These are phyloP conservation scores for Ophiostoma sp. DNA, from an alignment of 2,329 filamentous ascomycete species.

Conservation along the genomic window DNA sequence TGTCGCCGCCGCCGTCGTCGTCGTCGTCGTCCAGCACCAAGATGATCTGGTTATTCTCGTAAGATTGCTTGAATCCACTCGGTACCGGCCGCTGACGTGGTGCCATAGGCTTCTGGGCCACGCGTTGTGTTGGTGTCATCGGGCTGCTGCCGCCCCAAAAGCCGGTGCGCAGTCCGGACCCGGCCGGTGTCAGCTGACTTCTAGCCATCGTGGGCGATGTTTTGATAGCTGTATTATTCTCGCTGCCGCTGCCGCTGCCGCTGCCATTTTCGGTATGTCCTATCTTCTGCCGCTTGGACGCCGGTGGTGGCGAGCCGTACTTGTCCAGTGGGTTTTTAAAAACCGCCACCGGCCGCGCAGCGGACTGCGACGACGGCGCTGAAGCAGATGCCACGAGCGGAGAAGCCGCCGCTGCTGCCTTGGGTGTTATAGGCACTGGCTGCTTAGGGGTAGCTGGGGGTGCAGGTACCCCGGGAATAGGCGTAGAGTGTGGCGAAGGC, in stretches of 20 bases:
- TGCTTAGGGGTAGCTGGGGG: too few relatives aligned
- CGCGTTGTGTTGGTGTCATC: neutral
- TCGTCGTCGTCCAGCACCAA: slow-evolving; percentile 22
- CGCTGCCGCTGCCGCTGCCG: neutral
- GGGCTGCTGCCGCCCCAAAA: neutral
- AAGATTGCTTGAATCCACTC: neutral
- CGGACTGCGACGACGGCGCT: neutral
- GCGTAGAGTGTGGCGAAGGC: too few relatives aligned
- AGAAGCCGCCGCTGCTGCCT: neutral
- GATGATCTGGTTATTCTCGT: slow-evolving; percentile 16
- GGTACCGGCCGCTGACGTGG: neutral
- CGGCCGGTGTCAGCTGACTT: neutral
- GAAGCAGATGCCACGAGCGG: neutral
- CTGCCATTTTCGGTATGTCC: neutral
- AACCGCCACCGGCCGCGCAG: neutral
- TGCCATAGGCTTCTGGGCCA: slow-evolving; percentile 4
- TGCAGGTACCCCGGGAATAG: too few relatives aligned
- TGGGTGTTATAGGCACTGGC: too few relatives aligned
- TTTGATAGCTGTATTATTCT: neutral
- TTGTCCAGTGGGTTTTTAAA: slow-evolving; percentile 17
- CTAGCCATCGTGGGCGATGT: neutral
- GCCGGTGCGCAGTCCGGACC: neutral
- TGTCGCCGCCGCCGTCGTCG: slow-evolving; percentile 15
- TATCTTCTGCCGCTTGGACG: slow-evolving; percentile 17
- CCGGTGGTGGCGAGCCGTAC: slow-evolving; percentile 15